phyloP scores from a whole-genome alignment of 2,329 filamentous ascomycete genomes.

The Ceratocystis variospora region DNA sequence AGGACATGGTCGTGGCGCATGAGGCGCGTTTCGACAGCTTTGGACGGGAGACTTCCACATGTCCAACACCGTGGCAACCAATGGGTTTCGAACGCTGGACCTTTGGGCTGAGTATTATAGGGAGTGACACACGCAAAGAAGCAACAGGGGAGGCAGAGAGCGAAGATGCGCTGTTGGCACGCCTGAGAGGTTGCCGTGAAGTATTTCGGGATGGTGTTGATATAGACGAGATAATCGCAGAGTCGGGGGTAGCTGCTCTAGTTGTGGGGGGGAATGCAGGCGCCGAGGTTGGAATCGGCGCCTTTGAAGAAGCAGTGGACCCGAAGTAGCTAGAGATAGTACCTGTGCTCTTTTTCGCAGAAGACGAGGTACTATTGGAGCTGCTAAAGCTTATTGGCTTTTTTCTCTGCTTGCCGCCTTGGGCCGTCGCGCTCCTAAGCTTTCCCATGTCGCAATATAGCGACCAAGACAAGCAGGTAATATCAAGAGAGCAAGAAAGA shows the following conservation, averaged over 20 bases:
- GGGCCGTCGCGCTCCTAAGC: background rate
- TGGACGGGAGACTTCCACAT: background rate
- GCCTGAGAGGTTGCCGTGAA: background rate
- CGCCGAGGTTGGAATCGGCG: background rate
- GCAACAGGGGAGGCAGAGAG: conserved; percentile 3
- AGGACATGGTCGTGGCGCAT: background rate
- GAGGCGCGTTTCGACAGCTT: background rate
- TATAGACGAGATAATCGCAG: background rate
- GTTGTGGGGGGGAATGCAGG: background rate
- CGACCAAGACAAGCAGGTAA: background rate
- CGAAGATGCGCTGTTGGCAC: background rate
- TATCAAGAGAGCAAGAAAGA: background rate
- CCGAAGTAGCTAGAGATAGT: conserved; percentile 5
- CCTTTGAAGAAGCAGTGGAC: background rate
- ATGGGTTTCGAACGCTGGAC: background rate
- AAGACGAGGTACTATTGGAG: background rate
- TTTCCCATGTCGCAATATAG: background rate
- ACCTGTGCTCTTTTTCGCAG: background rate
- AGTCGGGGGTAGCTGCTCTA: background rate
- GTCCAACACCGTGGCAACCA: background rate
- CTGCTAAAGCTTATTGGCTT: background rate
- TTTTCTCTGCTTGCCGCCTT: background rate
- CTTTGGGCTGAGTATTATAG: conserved; percentile 15
- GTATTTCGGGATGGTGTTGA: background rate
- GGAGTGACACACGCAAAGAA: conserved; percentile 6